Conservation (phyloP, 352 stramenopile species). For the Halophytophthora polymorphica region DNA sequence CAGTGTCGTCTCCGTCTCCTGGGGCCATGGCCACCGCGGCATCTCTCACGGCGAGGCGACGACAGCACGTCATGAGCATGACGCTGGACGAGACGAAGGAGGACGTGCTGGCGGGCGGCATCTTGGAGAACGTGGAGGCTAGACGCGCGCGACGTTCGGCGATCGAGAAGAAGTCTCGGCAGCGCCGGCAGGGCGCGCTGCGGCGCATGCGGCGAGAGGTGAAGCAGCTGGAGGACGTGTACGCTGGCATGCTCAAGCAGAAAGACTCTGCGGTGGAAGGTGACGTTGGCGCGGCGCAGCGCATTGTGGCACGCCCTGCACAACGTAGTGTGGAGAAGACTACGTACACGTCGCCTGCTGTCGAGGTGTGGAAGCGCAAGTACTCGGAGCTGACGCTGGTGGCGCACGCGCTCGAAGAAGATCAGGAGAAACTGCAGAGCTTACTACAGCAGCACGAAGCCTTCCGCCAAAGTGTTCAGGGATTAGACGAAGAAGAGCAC, state of each 20-base stretch:
- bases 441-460: slow-evolving; percentile 30
- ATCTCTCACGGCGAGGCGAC: neutral
- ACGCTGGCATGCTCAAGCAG: slow-evolving; percentile 27
- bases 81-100: slow-evolving; percentile 19
- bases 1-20: slow-evolving; percentile 8
- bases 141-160: slow-evolving; percentile 48
- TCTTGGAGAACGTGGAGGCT: slow-evolving; percentile 10
- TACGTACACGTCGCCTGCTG: slow-evolving; percentile 1
- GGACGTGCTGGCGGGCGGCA: neutral
- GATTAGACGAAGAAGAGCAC: slow-evolving; percentile 13
- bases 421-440: slow-evolving; percentile 32
- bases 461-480: slow-evolving; percentile 29
- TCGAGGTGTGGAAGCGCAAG: slow-evolving; percentile 19
- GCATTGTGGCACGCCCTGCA: neutral
- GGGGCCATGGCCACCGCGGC: slow-evolving; percentile 5
- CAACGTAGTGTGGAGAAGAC: too few species aligned
- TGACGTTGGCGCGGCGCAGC: neutral
- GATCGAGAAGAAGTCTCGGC: slow-evolving; percentile 55
- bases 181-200: slow-evolving; percentile 23
- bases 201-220: slow-evolving; percentile 51
- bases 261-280: slow-evolving; percentile 13
- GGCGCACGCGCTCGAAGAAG: slow-evolving; percentile 34
- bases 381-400: slow-evolving; percentile 35
- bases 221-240: slow-evolving; percentile 43
- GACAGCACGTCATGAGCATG: slow-evolving; percentile 9